Evolutionary conservation across 805 yeast genomes (phyloP), one percentile per base, ranked within the genome.

Genomic region (Spathaspora passalidarum): DNA sequence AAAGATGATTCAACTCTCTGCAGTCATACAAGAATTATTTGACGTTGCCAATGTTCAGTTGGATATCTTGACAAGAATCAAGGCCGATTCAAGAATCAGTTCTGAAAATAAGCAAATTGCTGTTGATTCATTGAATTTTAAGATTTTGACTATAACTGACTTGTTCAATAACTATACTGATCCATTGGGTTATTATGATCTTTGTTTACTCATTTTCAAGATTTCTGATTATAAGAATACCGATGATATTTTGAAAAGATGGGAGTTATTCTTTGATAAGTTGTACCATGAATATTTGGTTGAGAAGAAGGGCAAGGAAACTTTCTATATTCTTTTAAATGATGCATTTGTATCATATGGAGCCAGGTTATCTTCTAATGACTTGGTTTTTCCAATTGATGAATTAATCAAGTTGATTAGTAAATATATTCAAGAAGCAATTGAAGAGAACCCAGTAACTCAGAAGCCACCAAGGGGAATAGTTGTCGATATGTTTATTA

Each of bases 31-130:
- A 53, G 96, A 90, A 57, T 78, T 87, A 43, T 80, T 90, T 56
- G 94, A 87, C 38, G 94, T 92, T 29, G 94, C 97, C 2, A 82
- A 82, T 49, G 76, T 91, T 43, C 99, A 92, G 65, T 79, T 84
- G 55, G 92, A 86, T 49, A 60, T 87, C 13, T 68, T 70, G 50
- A 50, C 59, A 32, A 62, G 80, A 5, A 76, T 84, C n/a, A 63
- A 68, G 34, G 61, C 66, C 14, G 91, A 84, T 58, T 56, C 60
- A 13, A 68, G 86, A 57, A 60, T 82, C 29, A 66, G 64, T 42
- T 70, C 63, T 5, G 75, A 71, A 1, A 78, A 81, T 38, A 79
- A 79, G 54, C 63, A 66, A 5, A 75, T 73, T 40, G 78, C 87
- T 9, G 60, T 75, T 4, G 68, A 66, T 11, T 73, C 76, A 37